Evolutionary conservation across 108 stramenopile species (phyloP).

Genomic region (Stephanodiscus triporus): DNA sequence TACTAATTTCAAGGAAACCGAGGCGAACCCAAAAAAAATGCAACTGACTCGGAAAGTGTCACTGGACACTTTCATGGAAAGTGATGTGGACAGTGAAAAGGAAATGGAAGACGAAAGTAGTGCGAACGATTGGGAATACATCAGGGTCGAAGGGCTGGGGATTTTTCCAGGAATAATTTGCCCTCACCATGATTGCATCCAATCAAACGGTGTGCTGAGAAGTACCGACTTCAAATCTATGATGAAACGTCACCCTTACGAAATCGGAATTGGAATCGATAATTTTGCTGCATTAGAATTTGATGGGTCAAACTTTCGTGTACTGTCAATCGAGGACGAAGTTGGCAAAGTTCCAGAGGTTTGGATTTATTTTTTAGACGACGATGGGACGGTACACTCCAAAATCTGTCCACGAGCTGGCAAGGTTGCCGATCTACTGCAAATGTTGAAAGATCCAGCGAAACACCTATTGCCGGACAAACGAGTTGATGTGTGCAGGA

Average conservation of each 20-base stretch:
- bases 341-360: constrained; percentile 38
- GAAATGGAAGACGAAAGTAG: not conserved
- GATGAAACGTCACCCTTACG: constrained; percentile 51
- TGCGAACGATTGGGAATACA: constrained; percentile 8
- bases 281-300: constrained; percentile 82
- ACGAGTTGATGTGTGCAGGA: constrained; percentile 40
- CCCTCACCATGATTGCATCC: constrained; percentile 79
- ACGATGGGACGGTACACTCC: constrained; percentile 31
- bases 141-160: constrained; percentile 61
- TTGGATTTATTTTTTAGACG: constrained; percentile 58
- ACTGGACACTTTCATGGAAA: not conserved
- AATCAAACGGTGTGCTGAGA: constrained; percentile 75
- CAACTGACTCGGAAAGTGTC: not conserved
- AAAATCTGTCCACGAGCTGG: constrained; percentile 37
- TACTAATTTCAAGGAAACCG: not conserved
- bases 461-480: constrained; percentile 41
- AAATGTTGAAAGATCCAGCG: constrained; percentile 21
- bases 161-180: constrained; percentile 69
- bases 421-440: constrained; percentile 46
- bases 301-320: constrained; percentile 52
- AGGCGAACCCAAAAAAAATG: not conserved
- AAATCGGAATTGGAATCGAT: constrained; percentile 81
- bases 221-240: constrained; percentile 71
- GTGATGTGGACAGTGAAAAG: not conserved
- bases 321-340: constrained; percentile 35